phyloP scores from a whole-genome alignment of 805 yeast species.

The Cyberlindnera samutprakarnensis region DNA sequence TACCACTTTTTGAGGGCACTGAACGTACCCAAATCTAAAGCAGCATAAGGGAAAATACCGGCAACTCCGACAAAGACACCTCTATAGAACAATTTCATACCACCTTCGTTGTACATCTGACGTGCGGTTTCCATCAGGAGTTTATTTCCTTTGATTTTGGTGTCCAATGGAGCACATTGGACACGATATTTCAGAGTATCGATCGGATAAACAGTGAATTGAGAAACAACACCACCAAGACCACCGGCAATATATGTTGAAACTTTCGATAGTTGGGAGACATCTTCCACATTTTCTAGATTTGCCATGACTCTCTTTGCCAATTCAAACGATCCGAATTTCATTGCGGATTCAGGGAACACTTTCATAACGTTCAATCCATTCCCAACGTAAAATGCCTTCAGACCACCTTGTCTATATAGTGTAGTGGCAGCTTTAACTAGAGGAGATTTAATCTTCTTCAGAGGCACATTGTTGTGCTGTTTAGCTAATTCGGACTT shows the following conservation, averaged over 20 bases:
- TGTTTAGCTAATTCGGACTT: slow-evolving; percentile 40
- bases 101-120: slow-evolving; percentile 76
- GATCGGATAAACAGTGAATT: slow-evolving; percentile 88
- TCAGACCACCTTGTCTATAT: slow-evolving; percentile 83
- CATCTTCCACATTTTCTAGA: slow-evolving; percentile 69
- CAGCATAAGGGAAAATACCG: slow-evolving; percentile 97
- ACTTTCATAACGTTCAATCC: slow-evolving; percentile 91
- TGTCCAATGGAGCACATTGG: slow-evolving; percentile 82
- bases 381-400: slow-evolving; percentile 89
- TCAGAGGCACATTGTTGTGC: slow-evolving; percentile 28
- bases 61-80: slow-evolving; percentile 88
- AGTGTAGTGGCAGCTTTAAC: slow-evolving; percentile 73
- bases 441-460: slow-evolving; percentile 62
- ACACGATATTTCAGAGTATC: slow-evolving; percentile 91
- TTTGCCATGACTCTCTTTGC: slow-evolving; percentile 67
- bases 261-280: slow-evolving; percentile 58
- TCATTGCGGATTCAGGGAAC: slow-evolving; percentile 95
- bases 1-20: slow-evolving; percentile 77
- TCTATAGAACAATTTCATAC: slow-evolving; percentile 69
- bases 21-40: slow-evolving; percentile 91
- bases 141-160: slow-evolving; percentile 50
- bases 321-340: slow-evolving; percentile 91
- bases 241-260: slow-evolving; percentile 94
- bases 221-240: slow-evolving; percentile 90
- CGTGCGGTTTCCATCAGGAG: slow-evolving; percentile 61